A percentile compares a stretch with the other conserved stretches of the same genome.
These are phyloP conservation scores for Pestalotiopsis sp. DNA, from an alignment of 2,329 filamentous ascomycete species.

Conservation along the genomic window DNA sequence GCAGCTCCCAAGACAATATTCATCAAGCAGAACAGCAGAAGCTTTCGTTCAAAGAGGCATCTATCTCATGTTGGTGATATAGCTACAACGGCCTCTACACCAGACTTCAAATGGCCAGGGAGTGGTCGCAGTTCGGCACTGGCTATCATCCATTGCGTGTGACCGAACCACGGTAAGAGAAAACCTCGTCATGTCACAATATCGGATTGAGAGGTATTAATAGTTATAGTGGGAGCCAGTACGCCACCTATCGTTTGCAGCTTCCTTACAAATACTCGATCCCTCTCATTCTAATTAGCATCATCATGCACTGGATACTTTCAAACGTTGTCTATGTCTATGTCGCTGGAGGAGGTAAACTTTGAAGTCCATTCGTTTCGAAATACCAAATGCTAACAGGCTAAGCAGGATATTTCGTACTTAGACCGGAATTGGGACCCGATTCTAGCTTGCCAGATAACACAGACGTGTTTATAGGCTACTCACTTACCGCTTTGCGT, in stretches of 20 bases:
- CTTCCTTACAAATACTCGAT: constrained; percentile 44
- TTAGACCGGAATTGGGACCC: too few species aligned
- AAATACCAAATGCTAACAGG: too few species aligned
- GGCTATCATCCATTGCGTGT: constrained; percentile 35
- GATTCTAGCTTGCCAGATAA: constrained; percentile 17
- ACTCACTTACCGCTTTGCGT: constrained; percentile 19
- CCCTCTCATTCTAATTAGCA: constrained; percentile 34
- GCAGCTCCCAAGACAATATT: too few species aligned
- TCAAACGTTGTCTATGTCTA: constrained; percentile 43
- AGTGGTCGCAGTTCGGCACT: constrained; percentile 41
- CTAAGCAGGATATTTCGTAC: too few species aligned
- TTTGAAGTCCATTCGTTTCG: too few species aligned
- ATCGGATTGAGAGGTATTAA: too few species aligned
- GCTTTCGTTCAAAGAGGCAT: too few species aligned
- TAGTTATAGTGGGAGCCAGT: constrained; percentile 31
- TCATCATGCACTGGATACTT: constrained; percentile 43
- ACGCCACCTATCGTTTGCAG: constrained; percentile 39
- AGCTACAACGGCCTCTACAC: constrained; percentile 44
- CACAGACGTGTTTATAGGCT: constrained; percentile 9
- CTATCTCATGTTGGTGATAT: too few species aligned
- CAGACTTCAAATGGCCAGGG: constrained; percentile 39
- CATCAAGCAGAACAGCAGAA: too few species aligned
- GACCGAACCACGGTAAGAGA: too few species aligned
- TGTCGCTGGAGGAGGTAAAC: too few species aligned
- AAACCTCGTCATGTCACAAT: too few species aligned